A percentile compares a stretch with the other conserved stretches of the same genome.
These are phyloP conservation scores for Chloropicon primus DNA, from an alignment of 139 green algal species.

Conservation along the genomic window DNA sequence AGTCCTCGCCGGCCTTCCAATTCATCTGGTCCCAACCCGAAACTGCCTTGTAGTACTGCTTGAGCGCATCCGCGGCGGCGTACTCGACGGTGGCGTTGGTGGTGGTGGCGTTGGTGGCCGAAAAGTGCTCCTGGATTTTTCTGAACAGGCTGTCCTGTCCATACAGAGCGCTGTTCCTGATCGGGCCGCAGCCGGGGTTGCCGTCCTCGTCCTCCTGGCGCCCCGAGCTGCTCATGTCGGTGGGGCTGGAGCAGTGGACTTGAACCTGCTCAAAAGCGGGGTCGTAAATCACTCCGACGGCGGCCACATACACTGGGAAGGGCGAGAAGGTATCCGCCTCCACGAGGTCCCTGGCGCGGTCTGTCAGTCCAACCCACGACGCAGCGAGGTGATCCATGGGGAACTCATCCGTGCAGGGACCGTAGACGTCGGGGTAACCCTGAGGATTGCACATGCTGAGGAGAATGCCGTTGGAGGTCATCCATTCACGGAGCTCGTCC, in stretches of 20 bases:
- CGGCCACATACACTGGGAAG: background rate
- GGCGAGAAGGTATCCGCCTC: background rate
- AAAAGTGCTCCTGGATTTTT: background rate
- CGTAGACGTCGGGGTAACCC: background rate
- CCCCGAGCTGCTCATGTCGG: background rate
- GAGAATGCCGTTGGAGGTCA: background rate
- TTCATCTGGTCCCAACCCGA: background rate
- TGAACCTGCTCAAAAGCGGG: background rate
- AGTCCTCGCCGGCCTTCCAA: background rate
- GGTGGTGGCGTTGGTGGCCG: too few relatives aligned
- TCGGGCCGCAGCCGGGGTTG: background rate
- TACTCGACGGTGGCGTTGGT: background rate
- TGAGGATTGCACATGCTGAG: background rate
- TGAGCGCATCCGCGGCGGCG: background rate
- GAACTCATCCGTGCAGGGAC: background rate
- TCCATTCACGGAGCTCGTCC: background rate
- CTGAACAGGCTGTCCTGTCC: background rate
- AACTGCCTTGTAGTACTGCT: background rate
- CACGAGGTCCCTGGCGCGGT: background rate
- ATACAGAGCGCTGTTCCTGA: background rate
- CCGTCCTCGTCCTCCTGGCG: background rate
- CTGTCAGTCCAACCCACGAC: background rate
- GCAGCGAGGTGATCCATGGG: background rate
- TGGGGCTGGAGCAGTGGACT: background rate
- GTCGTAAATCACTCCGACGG: background rate